Conservation (phyloP, 768 basidiomycete species). For the Peribolospora kevripleyi region DNA sequence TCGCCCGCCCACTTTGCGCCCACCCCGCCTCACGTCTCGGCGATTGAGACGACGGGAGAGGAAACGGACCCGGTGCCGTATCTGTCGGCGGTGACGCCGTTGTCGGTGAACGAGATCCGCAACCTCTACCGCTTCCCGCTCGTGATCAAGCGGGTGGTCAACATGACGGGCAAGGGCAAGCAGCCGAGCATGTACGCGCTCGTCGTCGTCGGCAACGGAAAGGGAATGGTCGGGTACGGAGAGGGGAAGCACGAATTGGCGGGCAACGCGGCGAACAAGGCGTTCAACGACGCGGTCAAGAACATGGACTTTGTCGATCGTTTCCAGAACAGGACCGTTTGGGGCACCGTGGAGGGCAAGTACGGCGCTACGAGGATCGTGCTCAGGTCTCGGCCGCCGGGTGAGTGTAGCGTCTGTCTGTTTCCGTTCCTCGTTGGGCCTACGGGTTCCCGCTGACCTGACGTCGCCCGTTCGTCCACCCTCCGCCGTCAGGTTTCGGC, state of each 20-base stretch:
- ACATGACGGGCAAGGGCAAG: conserved; percentile 89
- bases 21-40: no score
- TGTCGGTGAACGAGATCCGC: conserved; percentile 18
- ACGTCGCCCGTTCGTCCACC: neutral
- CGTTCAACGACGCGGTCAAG: conserved; percentile 44
- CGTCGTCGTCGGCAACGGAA: conserved; percentile 55
- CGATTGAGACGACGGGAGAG: no score
- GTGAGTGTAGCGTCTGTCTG: conserved; percentile 12
- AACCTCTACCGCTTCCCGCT: conserved; percentile 20
- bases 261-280: conserved; percentile 30
- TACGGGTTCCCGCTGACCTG: neutral
- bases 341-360: conserved; percentile 68
- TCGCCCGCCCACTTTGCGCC: no score
- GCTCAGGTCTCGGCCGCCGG: conserved; percentile 31
- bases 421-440: neutral
- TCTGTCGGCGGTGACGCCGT: conserved; percentile 14
- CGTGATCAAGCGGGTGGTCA: conserved; percentile 33
- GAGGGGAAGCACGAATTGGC: conserved; percentile 47
- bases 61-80: conserved; percentile 9
- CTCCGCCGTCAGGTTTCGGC: conserved; percentile 59
- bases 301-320: conserved; percentile 81
- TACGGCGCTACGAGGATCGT: conserved; percentile 59
- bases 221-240: conserved; percentile 60
- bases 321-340: conserved; percentile 86
- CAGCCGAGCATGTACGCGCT: conserved; percentile 37